These are phyloP conservation scores for Coprinellus micaceus DNA, from an alignment of 768 basidiomycete genomes.

Conservation along the genomic window DNA sequence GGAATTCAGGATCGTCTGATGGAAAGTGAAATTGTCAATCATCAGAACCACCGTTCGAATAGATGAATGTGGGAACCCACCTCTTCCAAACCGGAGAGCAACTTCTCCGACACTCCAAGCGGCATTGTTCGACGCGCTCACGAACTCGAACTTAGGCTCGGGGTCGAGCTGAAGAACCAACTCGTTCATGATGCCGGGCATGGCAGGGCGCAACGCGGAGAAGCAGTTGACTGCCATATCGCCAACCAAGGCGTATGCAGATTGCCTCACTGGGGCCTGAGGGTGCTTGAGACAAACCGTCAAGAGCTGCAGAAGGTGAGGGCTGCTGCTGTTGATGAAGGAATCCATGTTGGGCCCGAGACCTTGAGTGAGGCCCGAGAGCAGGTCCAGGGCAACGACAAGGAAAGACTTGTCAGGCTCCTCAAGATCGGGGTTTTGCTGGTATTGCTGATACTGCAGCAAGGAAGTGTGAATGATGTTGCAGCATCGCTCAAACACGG, in stretches of 20 bases:
- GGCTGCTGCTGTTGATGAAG: conserved; percentile 65
- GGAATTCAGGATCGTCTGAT: conserved; percentile 79
- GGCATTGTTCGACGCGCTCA: conserved; percentile 97
- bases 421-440: conserved; percentile 85
- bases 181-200: conserved; percentile 87
- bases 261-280: conserved; percentile 92
- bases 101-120: conserved; percentile 99
- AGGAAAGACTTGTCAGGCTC: conserved; percentile 97
- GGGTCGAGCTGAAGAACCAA: conserved; percentile 87
- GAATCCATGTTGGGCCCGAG: conserved; percentile 75
- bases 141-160: conserved; percentile 89
- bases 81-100: conserved; percentile 83
- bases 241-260: conserved; percentile 96
- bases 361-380: conserved; percentile 94
- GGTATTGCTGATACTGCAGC: conserved; percentile 80
- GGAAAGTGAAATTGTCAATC: neutral
- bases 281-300: conserved; percentile 92
- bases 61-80: conserved; percentile 35
- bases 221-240: conserved; percentile 98
- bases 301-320: conserved; percentile 76
- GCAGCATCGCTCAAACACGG: conserved; percentile 90
- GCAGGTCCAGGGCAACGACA: conserved; percentile 94
- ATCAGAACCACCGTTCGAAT: neutral
- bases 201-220: conserved; percentile 74
- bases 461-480: conserved; percentile 81